Percentiles rank a stretch among this genome's conserved stretches.
These are phyloP conservation scores for Lodderomyces metapsilosis DNA, from an alignment of 1,139 yeast genomes.

Conservation along the genomic window DNA sequence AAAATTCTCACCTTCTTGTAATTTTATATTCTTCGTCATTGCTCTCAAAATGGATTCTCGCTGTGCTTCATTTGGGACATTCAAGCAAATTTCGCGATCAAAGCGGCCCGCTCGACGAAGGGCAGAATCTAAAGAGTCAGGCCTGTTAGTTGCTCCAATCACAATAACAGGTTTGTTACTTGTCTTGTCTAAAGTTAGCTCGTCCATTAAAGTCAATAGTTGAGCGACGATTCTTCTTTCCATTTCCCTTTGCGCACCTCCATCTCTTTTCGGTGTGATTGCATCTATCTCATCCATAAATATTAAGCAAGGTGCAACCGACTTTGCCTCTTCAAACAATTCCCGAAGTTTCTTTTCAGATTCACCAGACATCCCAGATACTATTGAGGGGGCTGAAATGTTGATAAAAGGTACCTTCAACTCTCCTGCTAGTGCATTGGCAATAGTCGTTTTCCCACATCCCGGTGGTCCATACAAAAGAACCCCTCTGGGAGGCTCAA, in stretches of 20 bases:
- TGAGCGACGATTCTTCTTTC: slow-evolving; percentile 97
- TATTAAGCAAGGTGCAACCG: slow-evolving; percentile 85
- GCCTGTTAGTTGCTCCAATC: slow-evolving; percentile 50
- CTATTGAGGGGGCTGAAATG: slow-evolving; percentile 93
- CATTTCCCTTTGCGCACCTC: slow-evolving; percentile 97
- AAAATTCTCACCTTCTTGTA: slow-evolving; percentile 57
- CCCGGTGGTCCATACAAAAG: slow-evolving; percentile 97
- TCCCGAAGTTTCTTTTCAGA: slow-evolving; percentile 92
- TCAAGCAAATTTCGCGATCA: slow-evolving; percentile 57
- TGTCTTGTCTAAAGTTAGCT: slow-evolving; percentile 80
- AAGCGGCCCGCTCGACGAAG: slow-evolving; percentile 50
- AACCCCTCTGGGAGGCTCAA: slow-evolving; percentile 97
- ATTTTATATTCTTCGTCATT: slow-evolving; percentile 65
- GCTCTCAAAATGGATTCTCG: slow-evolving; percentile 74
- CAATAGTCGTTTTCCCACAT: slow-evolving; percentile 95
- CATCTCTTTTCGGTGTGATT: slow-evolving; percentile 94
- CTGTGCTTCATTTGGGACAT: slow-evolving; percentile 87
- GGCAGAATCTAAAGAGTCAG: slow-evolving; percentile 49
- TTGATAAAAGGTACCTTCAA: slow-evolving; percentile 89
- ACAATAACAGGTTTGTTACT: slow-evolving; percentile 82
- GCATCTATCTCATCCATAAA: slow-evolving; percentile 98
- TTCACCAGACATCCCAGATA: slow-evolving; percentile 99
- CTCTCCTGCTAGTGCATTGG: slow-evolving; percentile 95
- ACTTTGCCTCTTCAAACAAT: slow-evolving; percentile 87
- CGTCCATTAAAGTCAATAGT: slow-evolving; percentile 81